phyloP scores from a whole-genome alignment of 169 alveolate species.

The Eimeria praecox region DNA sequence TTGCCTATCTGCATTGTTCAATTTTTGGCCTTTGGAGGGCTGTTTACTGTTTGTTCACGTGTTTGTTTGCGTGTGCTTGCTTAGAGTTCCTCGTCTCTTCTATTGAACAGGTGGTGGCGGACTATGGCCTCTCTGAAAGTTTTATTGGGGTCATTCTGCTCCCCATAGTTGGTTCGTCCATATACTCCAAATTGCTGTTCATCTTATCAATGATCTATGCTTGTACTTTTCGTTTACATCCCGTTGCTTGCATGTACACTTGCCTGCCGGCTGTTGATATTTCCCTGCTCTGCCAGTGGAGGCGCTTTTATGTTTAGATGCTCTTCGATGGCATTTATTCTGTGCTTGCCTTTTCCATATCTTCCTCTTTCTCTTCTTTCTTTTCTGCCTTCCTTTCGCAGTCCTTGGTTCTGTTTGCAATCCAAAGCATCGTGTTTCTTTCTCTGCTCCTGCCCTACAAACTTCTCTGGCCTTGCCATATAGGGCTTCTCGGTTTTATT shows the following conservation, averaged over 20 bases:
- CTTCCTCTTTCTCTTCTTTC: background rate
- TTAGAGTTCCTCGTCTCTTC: constrained; percentile 81
- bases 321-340: no score
- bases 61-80: background rate
- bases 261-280: background rate
- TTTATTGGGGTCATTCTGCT: constrained; percentile 94
- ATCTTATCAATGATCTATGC: background rate
- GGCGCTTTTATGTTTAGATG: no score
- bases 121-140: constrained; percentile 79
- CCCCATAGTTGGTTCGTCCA: constrained; percentile 91
- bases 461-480: no score
- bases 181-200: background rate
- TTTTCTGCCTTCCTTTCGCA: background rate
- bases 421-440: no score
- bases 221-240: background rate
- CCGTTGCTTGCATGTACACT: background rate
- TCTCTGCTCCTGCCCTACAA: no score
- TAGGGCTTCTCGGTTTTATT: no score
- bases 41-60: background rate
- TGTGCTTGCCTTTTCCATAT: background rate
- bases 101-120: constrained; percentile 75
- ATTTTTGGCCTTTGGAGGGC: background rate
- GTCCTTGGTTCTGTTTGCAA: background rate
- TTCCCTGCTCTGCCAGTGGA: background rate
- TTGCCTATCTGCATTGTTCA: background rate